Evolutionary conservation across 352 stramenopile species (phyloP), one percentile per base, ranked within the genome.

Genomic region (Phytophthora aleatoria): DNA sequence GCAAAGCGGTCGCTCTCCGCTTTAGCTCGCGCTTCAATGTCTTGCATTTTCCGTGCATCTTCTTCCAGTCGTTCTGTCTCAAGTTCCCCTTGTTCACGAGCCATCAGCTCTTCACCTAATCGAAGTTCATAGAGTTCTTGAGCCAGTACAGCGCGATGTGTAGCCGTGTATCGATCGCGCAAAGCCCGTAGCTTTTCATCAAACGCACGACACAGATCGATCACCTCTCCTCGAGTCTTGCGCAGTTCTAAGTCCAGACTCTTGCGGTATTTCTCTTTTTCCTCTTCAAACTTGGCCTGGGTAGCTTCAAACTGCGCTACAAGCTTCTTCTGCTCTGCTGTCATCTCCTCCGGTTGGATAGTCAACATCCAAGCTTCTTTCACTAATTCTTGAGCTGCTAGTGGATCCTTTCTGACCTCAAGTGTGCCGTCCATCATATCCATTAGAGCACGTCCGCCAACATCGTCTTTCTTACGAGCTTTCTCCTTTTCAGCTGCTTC

Each of bases 351-450:
- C 5, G 65, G 48, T 10, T 85, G 71, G 3, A 82, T 87, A 4
- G 91, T 83, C 41, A 97, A 36, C 86, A 98, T 97, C 93, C 92
- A 98, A 35, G 76, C 67, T 48, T 94, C 85, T 42, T 96, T 92
- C 30, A 90, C 78, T 7, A 86, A 57, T 28, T 77, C 79, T 28
- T 91, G 75, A 0, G 76, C 76, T 4, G 83, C 81, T 1, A 89
- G 61, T 8, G 73, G 77, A 20, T 97, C 90, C 53, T 95, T 96
- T 57, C 94, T 96, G 2, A 83, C 79, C 57, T 98, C 92, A 9
- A 98, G 74, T 30, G 93, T 98, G 26, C 93, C 94, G 67, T 97
- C 76, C 94, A 98, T 98, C 94, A 98, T 98, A 54, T 98, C 92
- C 0, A 81, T 57, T 4, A 98, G 67, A 5, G 89, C 91, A 2